Evolutionary conservation across 306 rosid species (phyloP), one percentile per base, ranked within the genome.

Genomic region (Adenanthera pavonina): DNA sequence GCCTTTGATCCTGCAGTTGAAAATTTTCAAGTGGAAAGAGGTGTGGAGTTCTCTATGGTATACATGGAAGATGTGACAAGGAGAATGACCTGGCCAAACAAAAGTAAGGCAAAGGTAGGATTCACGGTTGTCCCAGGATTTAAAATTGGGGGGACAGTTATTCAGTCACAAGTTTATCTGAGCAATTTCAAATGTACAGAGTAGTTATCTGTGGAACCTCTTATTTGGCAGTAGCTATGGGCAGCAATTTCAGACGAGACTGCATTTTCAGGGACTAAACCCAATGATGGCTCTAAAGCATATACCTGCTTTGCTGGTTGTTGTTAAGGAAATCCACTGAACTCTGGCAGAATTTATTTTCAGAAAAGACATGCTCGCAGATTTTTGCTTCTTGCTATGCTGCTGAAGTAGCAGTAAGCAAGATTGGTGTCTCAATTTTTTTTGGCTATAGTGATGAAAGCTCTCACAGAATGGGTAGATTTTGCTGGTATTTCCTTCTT

Each of bases 121-220:
- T 95, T 93, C 87, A 93, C 97, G 1, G 99, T 93, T 80, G 84
- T 93, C 85, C 99, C 99, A 1, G 99, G 99, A 48, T 95, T 95
- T 74, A 95, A 85, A 85, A 81, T 92, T 12, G 93, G 97, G 65
- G 80, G 79, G 59, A 88, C 89, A 25, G 90, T 95, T 47, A 87
- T 93, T 85, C 99, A 95, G 74, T 92, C 97, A 41, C 99, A 88
- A 88, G 96, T 95, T 80, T 95, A 93, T 74, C 48, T 89, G 73
- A 83, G 77, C 71, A 88, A 83, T 68, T 79, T 82, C 78, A 80
- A 84, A 51, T 89, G 87, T 76, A 83, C 86, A 59, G 90, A 84
- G 60, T 86, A 72, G 82, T 52, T 46, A 49, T 57, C 57, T 60
- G 38, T 78, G 40, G 68, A 76, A 36, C 69, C 34, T 69, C 46